Percentiles rank a stretch among this genome's conserved stretches.
Evolutionary conservation across 371 early-diverging fungal species (phyloP).

Genomic region (Mucor plumbeus): DNA sequence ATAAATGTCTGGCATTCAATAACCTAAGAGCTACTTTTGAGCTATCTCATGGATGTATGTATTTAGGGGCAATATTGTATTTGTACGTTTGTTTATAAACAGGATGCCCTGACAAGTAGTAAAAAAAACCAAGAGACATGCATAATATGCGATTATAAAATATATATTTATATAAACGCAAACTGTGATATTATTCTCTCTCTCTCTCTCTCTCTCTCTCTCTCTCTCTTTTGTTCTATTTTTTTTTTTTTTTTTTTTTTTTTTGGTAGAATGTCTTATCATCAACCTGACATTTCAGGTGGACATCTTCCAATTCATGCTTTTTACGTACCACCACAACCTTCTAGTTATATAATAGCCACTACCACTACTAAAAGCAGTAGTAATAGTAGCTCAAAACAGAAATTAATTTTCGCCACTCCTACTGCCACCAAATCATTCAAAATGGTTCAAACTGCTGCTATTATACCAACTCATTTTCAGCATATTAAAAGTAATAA

Average conservation of each 20-base stretch:
- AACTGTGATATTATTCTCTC: no score
- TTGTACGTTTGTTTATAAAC: not conserved
- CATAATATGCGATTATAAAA: not conserved
- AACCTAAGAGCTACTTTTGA: not conserved
- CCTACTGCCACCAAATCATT: not conserved
- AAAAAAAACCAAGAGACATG: slow-evolving; percentile 1
- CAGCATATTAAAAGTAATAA: not conserved
- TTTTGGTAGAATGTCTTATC: slow-evolving; percentile 10
- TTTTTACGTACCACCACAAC: slow-evolving; percentile 9
- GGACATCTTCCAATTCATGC: slow-evolving; percentile 10
- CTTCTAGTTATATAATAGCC: not conserved
- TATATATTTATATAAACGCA: not conserved
- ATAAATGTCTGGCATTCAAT: not conserved
- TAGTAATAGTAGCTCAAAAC: not conserved
- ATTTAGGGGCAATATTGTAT: not conserved
- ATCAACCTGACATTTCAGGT: slow-evolving; percentile 2
- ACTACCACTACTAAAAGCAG: not conserved
- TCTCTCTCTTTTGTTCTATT: slow-evolving; percentile 9
- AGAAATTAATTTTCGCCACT: not conserved
- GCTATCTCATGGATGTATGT: not conserved
- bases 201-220: not conserved
- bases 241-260: not conserved
- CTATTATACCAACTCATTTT: no score
- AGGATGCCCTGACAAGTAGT: slow-evolving; percentile 1
- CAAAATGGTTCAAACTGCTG: not conserved